Evolutionary conservation across 371 early-diverging fungal species (phyloP), one percentile per base, ranked within the genome.

Genomic region (Mucor piriformis): DNA sequence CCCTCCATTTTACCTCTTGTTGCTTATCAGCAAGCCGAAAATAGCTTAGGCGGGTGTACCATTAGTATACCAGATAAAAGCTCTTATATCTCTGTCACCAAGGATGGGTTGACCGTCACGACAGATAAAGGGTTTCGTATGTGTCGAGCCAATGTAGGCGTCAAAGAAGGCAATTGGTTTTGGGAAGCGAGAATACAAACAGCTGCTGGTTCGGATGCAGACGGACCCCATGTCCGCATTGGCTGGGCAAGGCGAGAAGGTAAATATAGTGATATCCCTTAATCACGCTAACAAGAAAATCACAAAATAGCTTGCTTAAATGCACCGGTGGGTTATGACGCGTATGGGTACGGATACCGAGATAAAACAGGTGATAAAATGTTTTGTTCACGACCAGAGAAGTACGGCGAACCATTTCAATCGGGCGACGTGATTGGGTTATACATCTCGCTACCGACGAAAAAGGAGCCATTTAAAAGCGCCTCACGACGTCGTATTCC

Each of bases 301-400:
- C n/a, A n/a, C n/a, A n/a, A n/a, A n/a, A n/a, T n/a, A 86, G 88
- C 86, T 6, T 84, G 83, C 55, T 55, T 85, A 15, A 83, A 87
- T 61, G 86, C 85, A 1, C 89, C 89, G 10, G 86, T 88, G 32
- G 89, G 89, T 2, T 87, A 85, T 63, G 89, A 89, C 63, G 86
- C 74, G 18, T 88, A 86, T 59, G 78, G 86, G 40, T 89, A 88
- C 64, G 89, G 85, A 0, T 78, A 85, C 48, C 82, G 89, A 2
- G 89, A 89, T 54, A 69, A 74, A 29, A 86, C 89, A 13, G 88
- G 88, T 3, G 86, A 89, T 42, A 82, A 77, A 34, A 63, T 89
- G 25, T 85, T 83, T 63, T 79, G 82, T 61, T 87, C 88, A 13
- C 63, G 81, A 18, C 83, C 81, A 12, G 64, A 65, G 29, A 70